Base-by-base conservation (phyloP, 2,329 filamentous ascomycete genomes). In the Aphanocladium album region DNA sequence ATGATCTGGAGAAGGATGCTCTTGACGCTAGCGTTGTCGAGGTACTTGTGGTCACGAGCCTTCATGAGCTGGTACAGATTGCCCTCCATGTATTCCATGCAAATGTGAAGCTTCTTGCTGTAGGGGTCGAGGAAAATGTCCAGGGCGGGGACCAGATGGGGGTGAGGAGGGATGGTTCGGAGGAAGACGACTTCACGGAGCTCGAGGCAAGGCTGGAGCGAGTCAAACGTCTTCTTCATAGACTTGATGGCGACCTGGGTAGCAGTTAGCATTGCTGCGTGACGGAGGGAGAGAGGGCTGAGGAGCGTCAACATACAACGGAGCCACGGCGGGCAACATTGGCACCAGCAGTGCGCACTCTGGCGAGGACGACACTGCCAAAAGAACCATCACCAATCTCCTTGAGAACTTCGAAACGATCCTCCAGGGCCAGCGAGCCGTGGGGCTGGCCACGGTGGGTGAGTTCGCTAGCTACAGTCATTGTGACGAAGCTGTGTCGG, bases 51-150 rank as follows among this genome's bases (percentile, higher is more conserved):
- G 67, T 99, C 95, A 62, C 95, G 87, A 57, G 95, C 89, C 79
- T 99, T 99, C 95, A 99, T 99, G 64, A 99, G 79, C 76, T 99
- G 95, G 75, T 99, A 99, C 1, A 99, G 83, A 74, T 99, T 99
- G 55, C 95, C 95, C 73, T 99, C 95, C 95, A 99, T 99, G 76
- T 96, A 97, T 78, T 99, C 95, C 95, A 99, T 99, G 71, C 86
- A 88, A 67, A 99, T 99, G 76, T 99, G 95, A 49, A 99, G 86
- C 77, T 97, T 96, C 79, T 93, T 96, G 77, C 85, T 96, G 73
- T 91, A 90, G 0, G 95, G 95, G 71, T 99, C 95, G 69, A 99
- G 86, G 77, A 99, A 99, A 71, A 99, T 99, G 77, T 99, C 95
- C 66, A 98, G 84, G 5, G 95, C 93, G 39, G 95, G 95, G n/a